Base-by-base conservation (phyloP, 176 grass and related monocot species). In the Musa acuminata region DNA sequence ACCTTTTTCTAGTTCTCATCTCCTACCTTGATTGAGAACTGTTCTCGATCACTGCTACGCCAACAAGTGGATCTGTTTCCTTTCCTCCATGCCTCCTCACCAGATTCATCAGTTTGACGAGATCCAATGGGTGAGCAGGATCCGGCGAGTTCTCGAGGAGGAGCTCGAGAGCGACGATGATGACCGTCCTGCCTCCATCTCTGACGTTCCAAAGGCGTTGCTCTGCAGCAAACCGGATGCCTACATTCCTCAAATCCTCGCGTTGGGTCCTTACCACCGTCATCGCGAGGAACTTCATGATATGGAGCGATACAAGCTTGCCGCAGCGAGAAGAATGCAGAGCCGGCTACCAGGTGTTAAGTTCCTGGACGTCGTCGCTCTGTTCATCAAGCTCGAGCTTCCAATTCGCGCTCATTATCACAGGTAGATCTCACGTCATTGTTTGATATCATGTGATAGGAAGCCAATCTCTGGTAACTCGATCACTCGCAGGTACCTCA, bases 291-390 rank as follows among this genome's bases (percentile, higher is more conserved):
- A 87, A 19, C 67, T 97, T 8, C 72, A 54, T 10, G 79, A 92
- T 62, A 97, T 97, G 93, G 90, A 97, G 74, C 81, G 86, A n/a
- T 83, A 87, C 79, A 97, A 97, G 86, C 58, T 97, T 19, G 87
- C 79, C 0, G 79, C 87, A 0, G 90, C 90, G 2, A 92, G 77
- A 79, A 83, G 85, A 75, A 65, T 80, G 8, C 83, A 87, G 4
- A 73, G 55, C 26, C 79, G 81, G 55, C 74, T 93, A 13, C 77
- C 69, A 13, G 51, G 26, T 49, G 85, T 75, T 1, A 77, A 35
- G 43, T 85, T 97, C 51, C 87, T 85, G 16, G 77, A 76, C 11
- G 64, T 90, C 8, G 90, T 97, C 14, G 73, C 75, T 0, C 26
- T 62, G n/a, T 93, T 93, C 19, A 49, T 66, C 1, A 88, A 75